Conservation (phyloP, 2,329 filamentous ascomycete species). For the Onygenales sp. region DNA sequence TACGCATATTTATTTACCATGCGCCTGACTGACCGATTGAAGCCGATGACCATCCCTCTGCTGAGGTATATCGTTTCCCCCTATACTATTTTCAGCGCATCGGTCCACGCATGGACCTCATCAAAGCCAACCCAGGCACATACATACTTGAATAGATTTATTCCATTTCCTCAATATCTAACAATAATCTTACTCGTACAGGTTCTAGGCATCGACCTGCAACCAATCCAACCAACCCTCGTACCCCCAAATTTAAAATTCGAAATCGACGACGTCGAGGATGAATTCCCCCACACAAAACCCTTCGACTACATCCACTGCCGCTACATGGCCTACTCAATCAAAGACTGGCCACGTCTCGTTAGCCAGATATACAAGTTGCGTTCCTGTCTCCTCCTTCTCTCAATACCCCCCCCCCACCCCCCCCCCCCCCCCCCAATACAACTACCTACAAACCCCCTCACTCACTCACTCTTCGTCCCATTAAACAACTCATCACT, state of each 20-base stretch:
- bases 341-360: slow-evolving; percentile 8
- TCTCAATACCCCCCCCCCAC: too few species aligned
- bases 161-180: background rate
- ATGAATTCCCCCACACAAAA: slow-evolving; percentile 9
- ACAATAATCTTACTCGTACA: slow-evolving; percentile 5
- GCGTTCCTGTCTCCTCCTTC: background rate
- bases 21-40: background rate
- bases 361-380: slow-evolving; percentile 3
- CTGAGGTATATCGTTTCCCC: slow-evolving; percentile 4
- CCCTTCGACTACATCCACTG: slow-evolving; percentile 10
- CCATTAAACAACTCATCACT: background rate
- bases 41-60: background rate
- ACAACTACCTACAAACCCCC: too few species aligned
- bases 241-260: slow-evolving; percentile 13
- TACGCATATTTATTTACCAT: background rate
- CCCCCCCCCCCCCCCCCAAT: too few species aligned
- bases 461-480: background rate
- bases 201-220: background rate
- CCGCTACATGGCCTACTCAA: slow-evolving; percentile 5
- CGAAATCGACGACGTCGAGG: slow-evolving; percentile 10
- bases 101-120: background rate
- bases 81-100: background rate
- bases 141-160: background rate
- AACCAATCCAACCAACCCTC: background rate
- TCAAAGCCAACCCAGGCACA: too few species aligned